phyloP scores from a whole-genome alignment of 1,284 basidiomycete genomes.

The Heliocybe sulcata region DNA sequence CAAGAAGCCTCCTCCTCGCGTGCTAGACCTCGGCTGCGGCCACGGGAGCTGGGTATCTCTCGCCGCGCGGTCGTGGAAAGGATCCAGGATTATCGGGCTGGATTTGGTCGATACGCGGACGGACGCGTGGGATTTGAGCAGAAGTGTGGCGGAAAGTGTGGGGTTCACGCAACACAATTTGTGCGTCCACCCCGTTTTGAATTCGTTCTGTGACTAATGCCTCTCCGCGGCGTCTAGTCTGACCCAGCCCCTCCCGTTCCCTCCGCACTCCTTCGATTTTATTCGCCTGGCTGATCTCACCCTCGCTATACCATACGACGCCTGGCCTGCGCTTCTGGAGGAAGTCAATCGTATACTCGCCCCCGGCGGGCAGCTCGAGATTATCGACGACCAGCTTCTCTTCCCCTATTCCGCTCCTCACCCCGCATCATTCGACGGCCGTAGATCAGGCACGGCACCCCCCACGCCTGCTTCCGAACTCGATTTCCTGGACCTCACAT shows the following conservation, averaged over 20 bases:
- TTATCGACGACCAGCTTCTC: conserved; percentile 63
- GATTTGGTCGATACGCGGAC: conserved; percentile 49
- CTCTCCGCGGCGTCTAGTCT: conserved; percentile 30
- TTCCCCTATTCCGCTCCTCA: conserved; percentile 42
- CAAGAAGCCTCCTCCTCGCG: conserved; percentile 40
- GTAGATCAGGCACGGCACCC: conserved; percentile 3
- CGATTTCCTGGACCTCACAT: not conserved
- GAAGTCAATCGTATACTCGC: conserved; percentile 57
- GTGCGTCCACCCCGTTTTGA: conserved; percentile 34
- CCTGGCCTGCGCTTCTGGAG: conserved; percentile 49
- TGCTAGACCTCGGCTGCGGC: conserved; percentile 70
- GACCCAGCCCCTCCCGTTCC: conserved; percentile 48
- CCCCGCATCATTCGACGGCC: conserved; percentile 5
- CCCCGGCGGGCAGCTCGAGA: conserved; percentile 54
- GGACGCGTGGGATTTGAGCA: conserved; percentile 17
- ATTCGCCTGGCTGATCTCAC: conserved; percentile 63
- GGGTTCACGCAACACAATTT: conserved; percentile 55
- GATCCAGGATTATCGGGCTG: conserved; percentile 48
- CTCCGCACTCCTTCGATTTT: conserved; percentile 54
- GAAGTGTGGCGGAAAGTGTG: conserved; percentile 35
- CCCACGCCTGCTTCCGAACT: not conserved
- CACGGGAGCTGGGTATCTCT: conserved; percentile 55
- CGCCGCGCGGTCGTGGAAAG: conserved; percentile 53
- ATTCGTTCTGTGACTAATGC: conserved; percentile 8
- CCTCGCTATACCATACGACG: conserved; percentile 47